phyloP scores from a whole-genome alignment of 352 stramenopile species.

The Globisporangium perplexum region DNA sequence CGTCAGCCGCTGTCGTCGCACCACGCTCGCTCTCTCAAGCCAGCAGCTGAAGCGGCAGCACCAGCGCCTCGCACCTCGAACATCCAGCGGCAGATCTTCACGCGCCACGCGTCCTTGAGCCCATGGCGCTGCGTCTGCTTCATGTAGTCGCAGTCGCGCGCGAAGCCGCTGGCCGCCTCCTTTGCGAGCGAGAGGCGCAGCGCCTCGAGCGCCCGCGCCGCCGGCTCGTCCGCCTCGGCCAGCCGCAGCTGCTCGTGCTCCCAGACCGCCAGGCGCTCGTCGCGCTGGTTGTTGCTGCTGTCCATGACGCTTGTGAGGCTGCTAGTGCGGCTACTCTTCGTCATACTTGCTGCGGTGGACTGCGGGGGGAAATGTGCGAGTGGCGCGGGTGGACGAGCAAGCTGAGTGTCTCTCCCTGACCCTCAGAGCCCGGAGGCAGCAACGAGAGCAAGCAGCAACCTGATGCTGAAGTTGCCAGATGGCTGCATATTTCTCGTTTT shows the following conservation, averaged over 20 bases:
- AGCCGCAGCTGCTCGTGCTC: neutral
- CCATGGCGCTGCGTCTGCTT: constrained; percentile 39
- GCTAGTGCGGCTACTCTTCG: neutral
- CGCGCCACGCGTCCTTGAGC: constrained; percentile 59
- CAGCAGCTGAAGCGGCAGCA: too few relatives aligned
- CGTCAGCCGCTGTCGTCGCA: neutral
- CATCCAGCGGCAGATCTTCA: constrained; percentile 79
- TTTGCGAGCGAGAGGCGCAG: constrained; percentile 36
- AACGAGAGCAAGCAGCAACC: too few relatives aligned
- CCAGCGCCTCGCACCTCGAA: constrained; percentile 23
- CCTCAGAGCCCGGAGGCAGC: neutral
- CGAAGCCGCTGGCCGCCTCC: constrained; percentile 11
- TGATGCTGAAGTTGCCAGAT: too few relatives aligned
- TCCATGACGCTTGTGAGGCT: neutral
- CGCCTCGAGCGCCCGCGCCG: constrained; percentile 19
- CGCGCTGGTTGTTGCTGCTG: neutral
- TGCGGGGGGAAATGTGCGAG: neutral
- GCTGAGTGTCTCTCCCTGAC: neutral
- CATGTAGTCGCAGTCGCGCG: constrained; percentile 40
- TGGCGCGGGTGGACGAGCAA: neutral
- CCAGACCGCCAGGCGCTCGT: neutral
- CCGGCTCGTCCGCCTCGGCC: neutral
- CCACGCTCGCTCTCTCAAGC: neutral
- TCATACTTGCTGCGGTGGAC: too few relatives aligned
- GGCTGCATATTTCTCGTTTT: too few relatives aligned